phyloP scores from a whole-genome alignment of 768 basidiomycete genomes.

The Xerocomus brunneocitrinus region DNA sequence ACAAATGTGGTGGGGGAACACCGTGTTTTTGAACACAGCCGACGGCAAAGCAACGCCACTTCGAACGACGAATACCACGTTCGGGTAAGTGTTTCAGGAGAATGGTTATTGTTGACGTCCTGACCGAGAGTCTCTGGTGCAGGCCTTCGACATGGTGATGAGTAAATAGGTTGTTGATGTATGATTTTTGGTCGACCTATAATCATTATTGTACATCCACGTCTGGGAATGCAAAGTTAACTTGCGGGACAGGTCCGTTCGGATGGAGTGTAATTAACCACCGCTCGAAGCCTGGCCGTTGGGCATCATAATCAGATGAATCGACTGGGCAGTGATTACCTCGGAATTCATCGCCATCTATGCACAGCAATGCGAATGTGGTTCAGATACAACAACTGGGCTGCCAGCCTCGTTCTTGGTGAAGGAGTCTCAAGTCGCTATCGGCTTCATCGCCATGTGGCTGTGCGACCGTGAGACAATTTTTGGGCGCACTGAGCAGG shows the following conservation, averaged over 20 bases:
- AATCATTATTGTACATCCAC: not conserved
- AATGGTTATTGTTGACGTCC: not conserved
- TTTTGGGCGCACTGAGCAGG: no score
- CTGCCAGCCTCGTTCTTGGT: no score
- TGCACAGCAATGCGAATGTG: no score
- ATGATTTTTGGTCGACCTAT: not conserved
- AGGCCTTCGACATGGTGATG: conserved; percentile 18
- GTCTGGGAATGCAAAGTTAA: not conserved
- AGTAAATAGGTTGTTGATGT: not conserved
- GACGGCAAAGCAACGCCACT: conserved; percentile 15
- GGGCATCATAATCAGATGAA: no score
- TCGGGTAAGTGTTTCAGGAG: conserved; percentile 23
- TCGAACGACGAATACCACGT: conserved; percentile 14
- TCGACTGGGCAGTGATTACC: no score
- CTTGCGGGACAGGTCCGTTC: no score
- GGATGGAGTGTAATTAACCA: no score
- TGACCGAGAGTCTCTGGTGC: not conserved
- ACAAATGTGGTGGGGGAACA: conserved; percentile 62
- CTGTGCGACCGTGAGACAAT: conserved; percentile 16
- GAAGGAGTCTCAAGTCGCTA: no score
- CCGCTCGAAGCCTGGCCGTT: no score
- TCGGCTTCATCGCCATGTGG: not conserved
- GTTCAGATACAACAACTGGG: no score
- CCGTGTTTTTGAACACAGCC: conserved; percentile 23
- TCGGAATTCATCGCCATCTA: no score